phyloP scores from a whole-genome alignment of 768 basidiomycete genomes.

The Boletus edulis region DNA sequence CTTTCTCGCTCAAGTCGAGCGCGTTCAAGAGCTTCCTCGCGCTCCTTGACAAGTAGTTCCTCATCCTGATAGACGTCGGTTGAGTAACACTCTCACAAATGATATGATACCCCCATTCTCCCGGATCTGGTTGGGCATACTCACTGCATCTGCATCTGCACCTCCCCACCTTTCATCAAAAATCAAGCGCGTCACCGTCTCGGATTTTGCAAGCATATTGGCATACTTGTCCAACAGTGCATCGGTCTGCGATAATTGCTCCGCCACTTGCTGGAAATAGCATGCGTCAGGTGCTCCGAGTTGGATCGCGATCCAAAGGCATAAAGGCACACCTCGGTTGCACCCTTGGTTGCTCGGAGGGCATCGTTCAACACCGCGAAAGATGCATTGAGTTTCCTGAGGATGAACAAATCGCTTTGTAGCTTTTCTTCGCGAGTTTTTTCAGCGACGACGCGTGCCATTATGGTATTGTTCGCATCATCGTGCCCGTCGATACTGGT shows the following conservation, averaged over 20 bases:
- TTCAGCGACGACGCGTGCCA: slow-evolving; percentile 23
- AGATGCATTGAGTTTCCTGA: slow-evolving; percentile 69
- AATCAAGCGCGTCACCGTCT: slow-evolving; percentile 62
- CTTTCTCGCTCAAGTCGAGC: slow-evolving; percentile 36
- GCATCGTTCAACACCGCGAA: slow-evolving; percentile 70
- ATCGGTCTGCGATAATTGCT: slow-evolving; percentile 69
- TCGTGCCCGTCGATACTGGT: slow-evolving; percentile 10
- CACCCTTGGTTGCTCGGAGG: slow-evolving; percentile 56
- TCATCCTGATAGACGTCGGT: slow-evolving; percentile 50
- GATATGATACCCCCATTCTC: neutral
- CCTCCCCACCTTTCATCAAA: slow-evolving; percentile 79
- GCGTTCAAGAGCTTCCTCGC: slow-evolving; percentile 27
- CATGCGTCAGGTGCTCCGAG: neutral
- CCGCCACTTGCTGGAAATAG: slow-evolving; percentile 53
- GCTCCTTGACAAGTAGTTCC: slow-evolving; percentile 46
- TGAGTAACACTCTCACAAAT: neutral
- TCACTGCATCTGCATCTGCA: slow-evolving; percentile 67
- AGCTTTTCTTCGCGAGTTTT: slow-evolving; percentile 67
- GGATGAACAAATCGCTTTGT: slow-evolving; percentile 67
- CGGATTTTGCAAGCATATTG: slow-evolving; percentile 64
- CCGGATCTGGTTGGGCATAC: slow-evolving; percentile 19
- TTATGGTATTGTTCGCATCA: slow-evolving; percentile 24
- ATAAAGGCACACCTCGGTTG: slow-evolving; percentile 58
- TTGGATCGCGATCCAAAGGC: neutral
- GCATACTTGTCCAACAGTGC: slow-evolving; percentile 75